Base-by-base conservation (phyloP, 805 yeast species). In the Kazachstania bromeliacearum region DNA sequence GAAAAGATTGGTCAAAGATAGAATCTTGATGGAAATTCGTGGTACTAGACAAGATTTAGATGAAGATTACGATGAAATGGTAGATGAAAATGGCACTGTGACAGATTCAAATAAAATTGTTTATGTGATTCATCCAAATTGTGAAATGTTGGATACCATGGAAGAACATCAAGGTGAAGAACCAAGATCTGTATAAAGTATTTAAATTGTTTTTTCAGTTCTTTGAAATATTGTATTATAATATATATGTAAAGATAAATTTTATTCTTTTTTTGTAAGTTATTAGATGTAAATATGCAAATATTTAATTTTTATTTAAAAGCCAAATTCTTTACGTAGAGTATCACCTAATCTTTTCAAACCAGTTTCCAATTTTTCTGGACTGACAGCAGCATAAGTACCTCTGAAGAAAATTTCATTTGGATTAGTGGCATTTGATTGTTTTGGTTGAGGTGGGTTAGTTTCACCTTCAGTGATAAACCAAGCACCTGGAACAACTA, bases 401-500 rank as follows among this genome's bases (percentile, higher is more conserved):
- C 94, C 94, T 73, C 94, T 79, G 64, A 79, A 83, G 66, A 82
- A 82, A 45, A 81, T 59, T 32, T 57, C 54, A 42, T 68, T 66
- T 36, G 71, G 67, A 35, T 61, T 62, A n/a, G 66, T 57, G 36
- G 64, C 62, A 19, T 48, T 53, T 25, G 66, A 67, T 35, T 67
- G 64, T 18, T 53, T 51, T 21, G 69, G 67, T 54, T 77, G 85
- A 29, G 80, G 75, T 25, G 81, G 81, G 31, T 46, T 57, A 16
- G 78, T 69, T 41, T 72, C 67, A 39, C 77, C 79, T 4, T 55
- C 55, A 28, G 73, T 64, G 57, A 70, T 70, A 66, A 83, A 83
- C 92, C 89, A 82, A 25, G 83, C 74, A 33, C 92, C 94, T 29
- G 92, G 92, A 45, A 81, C 79, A 74, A 83, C 73, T 50, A 82